These are phyloP conservation scores for Leccinum variicolor DNA, from an alignment of 768 basidiomycete species.

Conservation along the genomic window DNA sequence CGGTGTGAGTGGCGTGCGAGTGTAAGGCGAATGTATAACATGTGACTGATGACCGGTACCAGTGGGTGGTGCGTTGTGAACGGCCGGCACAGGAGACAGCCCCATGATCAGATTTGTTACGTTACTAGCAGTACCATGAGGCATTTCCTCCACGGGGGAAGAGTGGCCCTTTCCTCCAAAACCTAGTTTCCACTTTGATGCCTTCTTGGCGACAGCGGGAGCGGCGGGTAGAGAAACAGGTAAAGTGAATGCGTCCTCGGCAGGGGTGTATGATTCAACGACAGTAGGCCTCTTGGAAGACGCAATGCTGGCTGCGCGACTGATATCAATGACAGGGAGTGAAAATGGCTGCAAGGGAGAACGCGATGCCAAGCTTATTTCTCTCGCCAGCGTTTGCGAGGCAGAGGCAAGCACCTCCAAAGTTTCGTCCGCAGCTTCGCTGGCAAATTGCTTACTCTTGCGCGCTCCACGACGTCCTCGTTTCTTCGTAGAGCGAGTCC, in stretches of 20 bases:
- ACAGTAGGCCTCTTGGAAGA: slow-evolving; percentile 40
- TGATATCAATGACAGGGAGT: slow-evolving; percentile 21
- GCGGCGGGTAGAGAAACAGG: slow-evolving; percentile 24
- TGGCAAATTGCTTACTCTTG: slow-evolving; percentile 54
- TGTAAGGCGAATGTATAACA: slow-evolving; percentile 20
- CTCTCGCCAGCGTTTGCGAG: slow-evolving; percentile 78
- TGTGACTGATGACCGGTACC: slow-evolving; percentile 11
- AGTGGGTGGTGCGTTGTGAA: slow-evolving; percentile 2
- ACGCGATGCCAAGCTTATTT: slow-evolving; percentile 69
- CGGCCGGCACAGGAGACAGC: slow-evolving; percentile 19
- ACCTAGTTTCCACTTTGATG: slow-evolving; percentile 53
- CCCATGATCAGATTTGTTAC: slow-evolving; percentile 76
- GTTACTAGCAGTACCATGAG: slow-evolving; percentile 70
- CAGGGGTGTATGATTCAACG: slow-evolving; percentile 25
- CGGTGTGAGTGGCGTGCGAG: slow-evolving; percentile 29
- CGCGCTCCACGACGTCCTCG: slow-evolving; percentile 82
- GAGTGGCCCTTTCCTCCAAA: slow-evolving; percentile 65
- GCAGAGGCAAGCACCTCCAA: slow-evolving; percentile 72
- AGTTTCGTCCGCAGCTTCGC: slow-evolving; percentile 45
- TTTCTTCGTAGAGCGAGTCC: slow-evolving; percentile 65
- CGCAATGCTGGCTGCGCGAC: slow-evolving; percentile 20
- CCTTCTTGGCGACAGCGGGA: slow-evolving; percentile 59
- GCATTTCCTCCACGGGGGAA: slow-evolving; percentile 33
- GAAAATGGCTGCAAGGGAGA: slow-evolving; percentile 38
- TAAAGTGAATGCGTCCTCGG: slow-evolving; percentile 19